A percentile compares a stretch with the other conserved stretches of the same genome.
Evolutionary conservation across 2,329 filamentous ascomycete genomes (phyloP).

Genomic region (Fusarium chlamydosporum): DNA sequence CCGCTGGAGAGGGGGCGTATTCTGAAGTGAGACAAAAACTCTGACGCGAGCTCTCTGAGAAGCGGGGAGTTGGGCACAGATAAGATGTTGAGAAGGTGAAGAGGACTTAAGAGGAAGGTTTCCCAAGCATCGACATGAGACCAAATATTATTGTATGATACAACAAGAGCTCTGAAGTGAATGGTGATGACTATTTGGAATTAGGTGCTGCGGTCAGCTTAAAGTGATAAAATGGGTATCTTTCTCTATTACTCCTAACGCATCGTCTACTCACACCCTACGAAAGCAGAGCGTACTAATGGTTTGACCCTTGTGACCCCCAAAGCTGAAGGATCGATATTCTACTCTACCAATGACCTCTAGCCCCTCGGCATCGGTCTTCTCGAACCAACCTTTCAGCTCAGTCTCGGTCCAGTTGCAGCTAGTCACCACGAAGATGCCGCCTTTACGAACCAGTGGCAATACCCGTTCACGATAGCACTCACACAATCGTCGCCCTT

Average conservation of each 20-base stretch:
- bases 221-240: constrained; percentile 31
- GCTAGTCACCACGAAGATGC: constrained; percentile 88
- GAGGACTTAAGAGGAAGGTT: constrained; percentile 20
- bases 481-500: constrained; percentile 76
- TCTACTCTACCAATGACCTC: constrained; percentile 76
- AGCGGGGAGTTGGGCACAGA: constrained; percentile 3
- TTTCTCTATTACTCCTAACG: constrained; percentile 17
- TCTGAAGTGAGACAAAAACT: constrained; percentile 31
- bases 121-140: constrained; percentile 37
- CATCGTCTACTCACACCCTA: constrained; percentile 52
- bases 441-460: constrained; percentile 76
- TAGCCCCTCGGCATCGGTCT: constrained; percentile 59
- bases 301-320: constrained; percentile 87
- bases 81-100: constrained; percentile 19
- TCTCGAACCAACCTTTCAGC: constrained; percentile 82
- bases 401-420: constrained; percentile 99
- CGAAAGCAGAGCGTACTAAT: constrained; percentile 89
- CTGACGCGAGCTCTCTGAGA: constrained; percentile 18
- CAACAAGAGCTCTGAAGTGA: constrained; percentile 44
- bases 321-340: constrained; percentile 91
- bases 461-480: constrained; percentile 79
- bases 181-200: constrained; percentile 39
- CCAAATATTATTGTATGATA: constrained; percentile 50
- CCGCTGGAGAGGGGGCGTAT: constrained; percentile 13
- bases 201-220: constrained; percentile 35